phyloP scores from a whole-genome alignment of 495 filamentous ascomycete genomes.

The Aspergillus taichungensis region DNA sequence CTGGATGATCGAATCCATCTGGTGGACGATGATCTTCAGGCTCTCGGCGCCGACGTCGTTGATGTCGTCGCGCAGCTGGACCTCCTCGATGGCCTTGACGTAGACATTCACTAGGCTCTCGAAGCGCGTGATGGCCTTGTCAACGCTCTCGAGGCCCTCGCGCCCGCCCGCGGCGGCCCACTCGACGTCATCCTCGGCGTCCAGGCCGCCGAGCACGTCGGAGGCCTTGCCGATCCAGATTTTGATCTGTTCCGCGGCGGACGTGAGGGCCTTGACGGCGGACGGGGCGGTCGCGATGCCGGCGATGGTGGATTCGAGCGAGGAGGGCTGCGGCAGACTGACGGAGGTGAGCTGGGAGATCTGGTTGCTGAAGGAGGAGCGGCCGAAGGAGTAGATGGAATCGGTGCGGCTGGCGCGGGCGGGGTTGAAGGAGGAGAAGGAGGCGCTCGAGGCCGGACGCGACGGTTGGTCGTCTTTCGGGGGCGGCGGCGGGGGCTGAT shows the following conservation, averaged over 20 bases:
- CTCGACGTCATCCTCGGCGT: constrained; percentile 92
- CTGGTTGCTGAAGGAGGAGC: constrained; percentile 84
- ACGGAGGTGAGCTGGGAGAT: constrained; percentile 80
- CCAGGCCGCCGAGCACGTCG: constrained; percentile 73
- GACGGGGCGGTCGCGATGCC: constrained; percentile 71
- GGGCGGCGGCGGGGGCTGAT: constrained; percentile 27
- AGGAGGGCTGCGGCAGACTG: constrained; percentile 70
- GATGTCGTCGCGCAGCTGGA: constrained; percentile 76
- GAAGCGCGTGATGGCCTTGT: constrained; percentile 75
- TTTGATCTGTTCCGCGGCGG: constrained; percentile 80
- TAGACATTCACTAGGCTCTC: constrained; percentile 84
- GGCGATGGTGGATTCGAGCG: constrained; percentile 70
- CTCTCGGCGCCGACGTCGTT: constrained; percentile 55
- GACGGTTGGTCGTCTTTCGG: constrained; percentile 27
- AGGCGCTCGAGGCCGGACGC: constrained; percentile 27
- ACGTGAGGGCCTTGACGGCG: constrained; percentile 67
- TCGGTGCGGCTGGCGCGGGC: constrained; percentile 48
- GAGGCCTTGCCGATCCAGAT: constrained; percentile 87
- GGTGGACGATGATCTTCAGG: constrained; percentile 60
- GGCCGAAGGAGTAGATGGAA: constrained; percentile 82
- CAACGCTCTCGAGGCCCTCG: constrained; percentile 82
- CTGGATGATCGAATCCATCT: constrained; percentile 79
- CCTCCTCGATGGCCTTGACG: constrained; percentile 77
- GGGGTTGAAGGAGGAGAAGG: constrained; percentile 44
- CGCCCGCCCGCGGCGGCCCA: constrained; percentile 92